Base-by-base conservation (phyloP, 495 filamentous ascomycete genomes). In the Staphylotrichum tortipilum region DNA sequence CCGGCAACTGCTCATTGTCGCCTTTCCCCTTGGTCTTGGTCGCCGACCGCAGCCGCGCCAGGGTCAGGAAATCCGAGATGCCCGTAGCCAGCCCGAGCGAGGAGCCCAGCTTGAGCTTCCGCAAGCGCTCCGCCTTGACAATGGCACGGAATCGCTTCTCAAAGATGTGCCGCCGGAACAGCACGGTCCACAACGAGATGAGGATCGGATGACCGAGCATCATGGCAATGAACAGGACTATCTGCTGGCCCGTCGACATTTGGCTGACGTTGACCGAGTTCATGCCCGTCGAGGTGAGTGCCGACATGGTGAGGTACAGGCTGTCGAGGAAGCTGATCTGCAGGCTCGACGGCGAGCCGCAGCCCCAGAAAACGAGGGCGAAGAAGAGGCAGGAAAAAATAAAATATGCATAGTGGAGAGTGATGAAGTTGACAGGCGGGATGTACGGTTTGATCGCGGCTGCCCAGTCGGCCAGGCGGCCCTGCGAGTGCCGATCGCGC, bases 211-310 rank as follows among this genome's bases (percentile, higher is more conserved):
- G 83, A 4, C 88, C 88, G n/a, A 88, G 60, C 47, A 90, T 73
- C 30, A 89, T 82, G 42, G 88, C 69, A 7, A 82, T 18, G 63
- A 88, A 92, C 9, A 94, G 73, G 10, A 91, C 61, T 7, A 79
- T 62, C 58, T 95, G 89, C 59, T 94, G 89, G 58, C 83, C 85
- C 0, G 79, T 84, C 33, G 86, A 91, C 54, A 94, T 67, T 37
- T 79, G 70, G 49, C 80, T 86, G 51, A 83, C 46, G 61, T 78
- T 66, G 63, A 82, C 75, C 23, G 80, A 85, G 50, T 86, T 88
- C 34, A 90, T 66, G 1, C 85, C 85, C 30, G 89, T 84, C 47
- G 81, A 74, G n/a, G 87, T 91, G 78, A 92, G 90, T 15, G 89
- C 86, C 52, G 79, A 85, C 34, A 85, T 79, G 42, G 76, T 78